Base-by-base conservation (phyloP, 306 rosid species). In the Herpetospermum pedunculosum region DNA sequence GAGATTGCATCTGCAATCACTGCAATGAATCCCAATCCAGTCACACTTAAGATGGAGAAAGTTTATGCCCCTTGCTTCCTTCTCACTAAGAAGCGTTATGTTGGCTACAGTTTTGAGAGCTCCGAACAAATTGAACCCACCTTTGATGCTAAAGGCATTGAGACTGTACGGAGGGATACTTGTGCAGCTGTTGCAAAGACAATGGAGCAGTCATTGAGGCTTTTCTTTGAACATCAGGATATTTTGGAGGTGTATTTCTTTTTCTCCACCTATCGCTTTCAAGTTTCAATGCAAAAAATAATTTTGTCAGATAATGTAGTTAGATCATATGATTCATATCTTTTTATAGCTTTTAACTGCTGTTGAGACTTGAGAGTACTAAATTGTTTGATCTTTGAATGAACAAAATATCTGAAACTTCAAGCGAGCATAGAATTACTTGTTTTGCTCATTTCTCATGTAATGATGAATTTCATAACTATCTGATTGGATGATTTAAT, bases 71-170 rank as follows among this genome's bases (percentile, higher is more conserved):
- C 89, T 18, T 93, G 97, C 87, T 86, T 93, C 85, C 97, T 93
- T 74, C 88, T 93, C 29, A 93, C 98, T 19, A 91, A 93, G 88
- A 93, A 93, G 83, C 94, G 96, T 50, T 93, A 93, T 78, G 98
- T 93, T 60, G 98, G 98, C 77, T 93, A 87, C 79, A 93, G 98
- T 85, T 93, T 89, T 78, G 98, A 91, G 81, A 86, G 85, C 75
- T 89, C 94, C 73, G 75, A 83, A 67, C 96, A 91, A 81, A 70
- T 4, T 54, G 86, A 83, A 80, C 97, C 96, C 38, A 74, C 82
- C 58, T 91, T 93, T 89, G 98, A 93, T 85, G 98, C 98, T 63
- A 93, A 93, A 79, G 98, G 98, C 52, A 87, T 93, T 80, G 98
- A 93, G 84, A 93, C 97, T 53, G 91, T 93, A 75, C 92, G 98